A percentile compares a stretch with the other conserved stretches of the same genome.
These are phyloP conservation scores for Stagonosporopsis cucurbitacearum DNA, from an alignment of 2,329 filamentous ascomycete species.

Conservation along the genomic window DNA sequence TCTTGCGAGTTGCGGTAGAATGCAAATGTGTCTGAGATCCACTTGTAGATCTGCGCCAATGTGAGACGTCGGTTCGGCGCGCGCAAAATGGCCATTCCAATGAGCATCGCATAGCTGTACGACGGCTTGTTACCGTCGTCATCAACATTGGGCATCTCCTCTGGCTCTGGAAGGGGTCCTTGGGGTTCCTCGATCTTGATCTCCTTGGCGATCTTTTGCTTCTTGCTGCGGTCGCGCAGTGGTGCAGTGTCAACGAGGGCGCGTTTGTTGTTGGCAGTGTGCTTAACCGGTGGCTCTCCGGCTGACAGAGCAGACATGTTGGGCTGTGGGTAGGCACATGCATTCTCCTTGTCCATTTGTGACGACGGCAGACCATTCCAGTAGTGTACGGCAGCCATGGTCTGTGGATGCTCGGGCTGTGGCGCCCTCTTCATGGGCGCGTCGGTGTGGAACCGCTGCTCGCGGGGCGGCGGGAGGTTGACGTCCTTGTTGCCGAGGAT, in stretches of 20 bases:
- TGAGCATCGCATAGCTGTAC: slow-evolving; percentile 92
- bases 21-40: slow-evolving; percentile 94
- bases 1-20: slow-evolving; percentile 82
- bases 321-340: slow-evolving; percentile 49
- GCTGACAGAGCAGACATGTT: slow-evolving; percentile 37
- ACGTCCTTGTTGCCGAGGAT: slow-evolving; percentile 69
- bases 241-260: slow-evolving; percentile 74
- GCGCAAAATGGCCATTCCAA: slow-evolving; percentile 94
- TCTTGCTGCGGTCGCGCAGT: slow-evolving; percentile 76
- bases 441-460: slow-evolving; percentile 65
- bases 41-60: slow-evolving; percentile 96
- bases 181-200: slow-evolving; percentile 53
- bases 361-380: slow-evolving; percentile 59
- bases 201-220: slow-evolving; percentile 64
- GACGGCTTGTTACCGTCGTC: slow-evolving; percentile 90
- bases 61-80: slow-evolving; percentile 84
- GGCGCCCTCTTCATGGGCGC: slow-evolving; percentile 69
- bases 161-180: slow-evolving; percentile 68
- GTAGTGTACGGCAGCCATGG: slow-evolving; percentile 58
- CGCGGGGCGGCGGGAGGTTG: slow-evolving; percentile 71
- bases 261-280: slow-evolving; percentile 58
- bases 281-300: slow-evolving; percentile 39
- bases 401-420: slow-evolving; percentile 51
- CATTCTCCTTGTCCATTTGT: slow-evolving; percentile 59
- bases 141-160: slow-evolving; percentile 79